Percentiles rank a stretch among this genome's conserved stretches.
Evolutionary conservation across 23 red algal genomes (phyloP).

Genomic region (Chondrus crispus): DNA sequence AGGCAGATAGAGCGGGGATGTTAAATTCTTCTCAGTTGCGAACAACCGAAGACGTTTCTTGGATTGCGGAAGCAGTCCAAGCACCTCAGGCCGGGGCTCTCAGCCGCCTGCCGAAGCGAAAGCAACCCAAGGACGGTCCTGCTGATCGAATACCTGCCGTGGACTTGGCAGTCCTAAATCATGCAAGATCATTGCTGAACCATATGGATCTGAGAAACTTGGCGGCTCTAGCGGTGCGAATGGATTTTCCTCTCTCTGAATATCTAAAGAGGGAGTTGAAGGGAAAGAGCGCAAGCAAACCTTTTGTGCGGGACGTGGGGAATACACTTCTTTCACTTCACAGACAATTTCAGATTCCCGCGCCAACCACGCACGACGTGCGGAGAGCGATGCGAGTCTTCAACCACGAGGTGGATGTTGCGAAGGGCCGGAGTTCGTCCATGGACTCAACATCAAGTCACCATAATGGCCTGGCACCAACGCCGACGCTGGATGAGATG

Average conservation of each 20-base stretch:
- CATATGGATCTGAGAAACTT: conserved; percentile 55
- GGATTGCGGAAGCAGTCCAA: conserved; percentile 56
- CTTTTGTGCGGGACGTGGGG: conserved; percentile 50
- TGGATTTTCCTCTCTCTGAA: conserved; percentile 73
- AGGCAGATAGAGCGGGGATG: conserved; percentile 76
- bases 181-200: conserved; percentile 64
- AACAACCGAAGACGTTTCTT: conserved; percentile 64
- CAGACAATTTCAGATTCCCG: conserved; percentile 67
- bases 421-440: background rate
- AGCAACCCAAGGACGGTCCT: background rate
- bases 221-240: conserved; percentile 47
- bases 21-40: conserved; percentile 58
- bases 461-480: background rate
- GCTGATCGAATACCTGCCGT: conserved; percentile 64
- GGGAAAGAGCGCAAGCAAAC: conserved; percentile 42
- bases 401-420: conserved; percentile 36
- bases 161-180: conserved; percentile 59
- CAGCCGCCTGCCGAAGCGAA: background rate
- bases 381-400: conserved; percentile 40
- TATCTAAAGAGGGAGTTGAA: conserved; percentile 62
- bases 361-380: conserved; percentile 52
- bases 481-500: background rate
- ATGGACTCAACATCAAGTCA: background rate
- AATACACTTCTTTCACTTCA: conserved; percentile 47
- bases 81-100: conserved; percentile 31